Conservation (phyloP, 352 stramenopile species). For the Nothophytophthora sp. region DNA sequence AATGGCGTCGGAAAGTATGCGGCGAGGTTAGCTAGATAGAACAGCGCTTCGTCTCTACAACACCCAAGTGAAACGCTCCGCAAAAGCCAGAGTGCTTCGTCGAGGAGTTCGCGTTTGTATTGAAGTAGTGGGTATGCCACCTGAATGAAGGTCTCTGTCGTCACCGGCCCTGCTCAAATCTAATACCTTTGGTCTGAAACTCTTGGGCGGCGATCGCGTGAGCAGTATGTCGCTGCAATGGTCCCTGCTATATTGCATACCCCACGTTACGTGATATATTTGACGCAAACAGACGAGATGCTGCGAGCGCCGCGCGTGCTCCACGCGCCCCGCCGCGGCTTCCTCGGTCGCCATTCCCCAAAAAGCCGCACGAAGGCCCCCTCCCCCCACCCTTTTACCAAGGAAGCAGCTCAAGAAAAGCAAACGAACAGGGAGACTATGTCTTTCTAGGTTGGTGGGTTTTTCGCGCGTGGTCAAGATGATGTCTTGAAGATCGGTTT, state of each 20-base stretch:
- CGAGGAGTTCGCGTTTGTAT: slow-evolving; percentile 8
- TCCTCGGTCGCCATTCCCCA: slow-evolving; percentile 50
- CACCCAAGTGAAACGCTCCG: slow-evolving; percentile 5
- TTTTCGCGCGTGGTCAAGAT: slow-evolving; percentile 73
- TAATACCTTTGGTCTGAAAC: slow-evolving; percentile 20
- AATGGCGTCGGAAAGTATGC: slow-evolving; percentile 24
- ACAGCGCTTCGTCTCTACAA: no score
- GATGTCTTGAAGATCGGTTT: slow-evolving; percentile 69
- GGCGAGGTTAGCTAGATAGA: slow-evolving; percentile 7
- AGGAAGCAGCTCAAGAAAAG: slow-evolving; percentile 75
- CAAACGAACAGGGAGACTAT: slow-evolving; percentile 81
- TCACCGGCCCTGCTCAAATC: slow-evolving; percentile 1
- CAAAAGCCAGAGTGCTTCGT: background rate
- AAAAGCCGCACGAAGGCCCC: slow-evolving; percentile 71
- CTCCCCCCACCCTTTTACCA: slow-evolving; percentile 47
- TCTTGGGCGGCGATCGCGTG: no score
- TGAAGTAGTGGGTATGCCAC: slow-evolving; percentile 27
- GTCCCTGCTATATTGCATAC: no score
- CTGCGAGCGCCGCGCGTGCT: no score
- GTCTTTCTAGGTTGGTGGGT: slow-evolving; percentile 89
- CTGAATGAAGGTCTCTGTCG: slow-evolving; percentile 29
- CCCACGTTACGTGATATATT: no score
- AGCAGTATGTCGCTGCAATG: no score
- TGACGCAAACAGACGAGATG: no score
- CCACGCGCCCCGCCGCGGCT: background rate